Evolutionary conservation across 164 flowering plant genomes (phyloP).

Genomic region (Litsea cubeba): DNA sequence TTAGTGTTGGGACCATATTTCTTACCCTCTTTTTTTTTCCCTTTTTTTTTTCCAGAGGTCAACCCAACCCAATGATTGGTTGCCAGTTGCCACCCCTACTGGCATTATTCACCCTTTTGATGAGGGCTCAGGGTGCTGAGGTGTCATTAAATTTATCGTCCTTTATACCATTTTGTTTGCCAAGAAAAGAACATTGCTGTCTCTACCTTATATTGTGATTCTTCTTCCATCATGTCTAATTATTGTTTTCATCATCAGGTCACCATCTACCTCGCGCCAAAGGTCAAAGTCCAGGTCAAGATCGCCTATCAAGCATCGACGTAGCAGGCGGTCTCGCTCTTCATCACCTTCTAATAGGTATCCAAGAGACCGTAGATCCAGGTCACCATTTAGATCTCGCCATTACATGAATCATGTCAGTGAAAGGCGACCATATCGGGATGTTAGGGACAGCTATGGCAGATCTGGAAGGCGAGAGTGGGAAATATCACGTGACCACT

Average conservation of each 20-base stretch:
- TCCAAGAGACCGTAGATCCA: constrained; percentile 57
- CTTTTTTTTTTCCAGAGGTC: not conserved
- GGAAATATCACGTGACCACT: constrained; percentile 45
- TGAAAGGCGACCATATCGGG: constrained; percentile 48
- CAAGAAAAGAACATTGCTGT: not conserved
- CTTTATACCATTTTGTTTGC: not conserved
- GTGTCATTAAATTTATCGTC: not conserved
- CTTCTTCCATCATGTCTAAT: not conserved
- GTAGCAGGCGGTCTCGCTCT: constrained; percentile 66
- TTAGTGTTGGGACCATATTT: no score
- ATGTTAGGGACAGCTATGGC: constrained; percentile 38
- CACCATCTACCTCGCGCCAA: constrained; percentile 49
- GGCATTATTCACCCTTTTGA: not conserved
- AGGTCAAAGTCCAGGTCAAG: constrained; percentile 72
- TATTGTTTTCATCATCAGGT: constrained; percentile 30
- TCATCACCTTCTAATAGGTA: constrained; percentile 62
- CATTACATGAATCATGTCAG: constrained; percentile 44
- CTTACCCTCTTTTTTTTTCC: not conserved
- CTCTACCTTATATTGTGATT: not conserved
- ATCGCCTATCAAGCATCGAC: constrained; percentile 48
- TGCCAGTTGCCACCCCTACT: no score
- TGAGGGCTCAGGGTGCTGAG: not conserved
- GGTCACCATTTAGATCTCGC: constrained; percentile 73
- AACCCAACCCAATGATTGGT: no score
- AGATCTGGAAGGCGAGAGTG: constrained; percentile 55